Evolutionary conservation across 257 asterid species (phyloP).

Genomic region (Catharanthus roseus): DNA sequence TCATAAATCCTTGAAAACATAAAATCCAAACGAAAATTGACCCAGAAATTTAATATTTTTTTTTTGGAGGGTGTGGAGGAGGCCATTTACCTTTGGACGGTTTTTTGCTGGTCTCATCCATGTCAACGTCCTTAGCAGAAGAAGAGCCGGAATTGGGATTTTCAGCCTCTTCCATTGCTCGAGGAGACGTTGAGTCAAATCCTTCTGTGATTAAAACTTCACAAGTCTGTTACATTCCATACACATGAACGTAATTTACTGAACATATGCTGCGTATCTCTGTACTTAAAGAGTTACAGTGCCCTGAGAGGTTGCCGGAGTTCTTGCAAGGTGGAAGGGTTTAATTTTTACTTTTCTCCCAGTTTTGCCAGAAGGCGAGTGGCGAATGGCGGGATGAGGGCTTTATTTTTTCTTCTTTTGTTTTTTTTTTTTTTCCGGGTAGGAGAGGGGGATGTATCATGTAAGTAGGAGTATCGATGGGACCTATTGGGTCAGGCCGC

Average conservation of each 20-base stretch:
- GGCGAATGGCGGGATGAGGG: too few relatives aligned
- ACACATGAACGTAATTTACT: not conserved
- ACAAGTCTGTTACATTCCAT: not conserved
- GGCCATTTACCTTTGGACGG: not conserved
- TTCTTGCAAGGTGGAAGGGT: not conserved
- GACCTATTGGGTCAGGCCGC: too few relatives aligned
- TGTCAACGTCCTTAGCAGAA: not conserved
- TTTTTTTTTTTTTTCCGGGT: too few relatives aligned
- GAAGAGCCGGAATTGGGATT: not conserved
- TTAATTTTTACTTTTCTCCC: too few relatives aligned
- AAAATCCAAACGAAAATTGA: not conserved
- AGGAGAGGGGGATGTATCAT: too few relatives aligned
- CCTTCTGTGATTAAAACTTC: not conserved
- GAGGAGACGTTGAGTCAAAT: not conserved
- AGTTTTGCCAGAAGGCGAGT: too few relatives aligned
- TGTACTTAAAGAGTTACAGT: not conserved
- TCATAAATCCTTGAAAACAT: not conserved
- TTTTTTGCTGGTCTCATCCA: not conserved
- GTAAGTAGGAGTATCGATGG: too few relatives aligned
- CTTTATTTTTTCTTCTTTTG: too few relatives aligned
- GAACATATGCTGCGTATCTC: not conserved
- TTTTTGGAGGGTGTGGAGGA: too few relatives aligned
- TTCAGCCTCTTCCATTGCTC: slow-evolving; percentile 16
- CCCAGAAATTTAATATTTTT: not conserved
- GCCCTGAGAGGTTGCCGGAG: not conserved